phyloP scores from a whole-genome alignment of 257 asterid genomes.

The Misopates orontium region DNA sequence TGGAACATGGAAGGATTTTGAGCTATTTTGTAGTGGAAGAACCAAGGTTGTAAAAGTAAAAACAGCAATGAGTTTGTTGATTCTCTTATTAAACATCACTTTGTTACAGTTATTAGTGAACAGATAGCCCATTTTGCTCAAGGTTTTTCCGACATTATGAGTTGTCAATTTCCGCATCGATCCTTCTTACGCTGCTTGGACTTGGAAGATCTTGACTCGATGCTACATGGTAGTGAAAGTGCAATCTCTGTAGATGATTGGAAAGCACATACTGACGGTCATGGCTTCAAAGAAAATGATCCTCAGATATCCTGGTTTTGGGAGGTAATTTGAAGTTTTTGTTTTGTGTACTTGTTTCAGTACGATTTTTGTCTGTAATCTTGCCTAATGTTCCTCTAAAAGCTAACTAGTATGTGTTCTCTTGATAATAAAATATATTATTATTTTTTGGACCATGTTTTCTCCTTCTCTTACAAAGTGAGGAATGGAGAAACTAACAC shows the following conservation, averaged over 20 bases:
- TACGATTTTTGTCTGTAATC: not conserved
- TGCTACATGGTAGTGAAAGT: slow-evolving; percentile 78
- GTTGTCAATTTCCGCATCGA: slow-evolving; percentile 35
- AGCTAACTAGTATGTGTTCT: too few relatives aligned
- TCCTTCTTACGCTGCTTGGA: slow-evolving; percentile 69
- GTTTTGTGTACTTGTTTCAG: not conserved
- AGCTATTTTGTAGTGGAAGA: slow-evolving; percentile 68
- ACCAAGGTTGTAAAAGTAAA: slow-evolving; percentile 64
- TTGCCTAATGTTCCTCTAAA: slow-evolving; percentile 6
- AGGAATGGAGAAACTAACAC: too few relatives aligned
- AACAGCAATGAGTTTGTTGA: slow-evolving; percentile 89
- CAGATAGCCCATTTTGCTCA: slow-evolving; percentile 62
- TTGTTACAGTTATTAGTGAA: slow-evolving; percentile 58
- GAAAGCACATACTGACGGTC: slow-evolving; percentile 79
- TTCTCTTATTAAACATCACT: slow-evolving; percentile 65
- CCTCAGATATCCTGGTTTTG: too few relatives aligned
- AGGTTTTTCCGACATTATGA: slow-evolving; percentile 71
- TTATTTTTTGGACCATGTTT: too few relatives aligned
- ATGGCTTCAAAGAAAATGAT: slow-evolving; percentile 69
- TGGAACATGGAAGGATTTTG: slow-evolving; percentile 67
- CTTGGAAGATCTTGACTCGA: slow-evolving; percentile 72
- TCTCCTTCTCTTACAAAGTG: too few relatives aligned
- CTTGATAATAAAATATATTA: too few relatives aligned
- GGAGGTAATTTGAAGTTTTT: slow-evolving; percentile 43
- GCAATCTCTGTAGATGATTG: slow-evolving; percentile 85